These are phyloP conservation scores for Nemania serpens DNA, from an alignment of 2,329 filamentous ascomycete species.

Conservation along the genomic window DNA sequence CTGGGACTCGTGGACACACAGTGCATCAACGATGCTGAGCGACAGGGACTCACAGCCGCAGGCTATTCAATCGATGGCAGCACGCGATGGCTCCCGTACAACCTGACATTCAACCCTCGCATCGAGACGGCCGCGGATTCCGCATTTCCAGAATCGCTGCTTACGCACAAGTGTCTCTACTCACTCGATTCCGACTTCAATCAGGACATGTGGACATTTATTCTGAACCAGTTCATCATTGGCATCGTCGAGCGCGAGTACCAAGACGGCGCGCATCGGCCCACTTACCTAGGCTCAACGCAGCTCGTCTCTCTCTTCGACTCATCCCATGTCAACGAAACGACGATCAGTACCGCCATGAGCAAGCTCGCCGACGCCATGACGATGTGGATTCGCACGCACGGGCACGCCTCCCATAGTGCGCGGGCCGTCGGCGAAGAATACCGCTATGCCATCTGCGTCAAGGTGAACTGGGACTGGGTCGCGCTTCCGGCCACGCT, in stretches of 20 bases:
- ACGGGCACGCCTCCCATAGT: constrained; percentile 4
- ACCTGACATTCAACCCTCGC: constrained; percentile 1
- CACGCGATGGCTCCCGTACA: constrained; percentile 11
- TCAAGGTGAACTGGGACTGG: constrained; percentile 15
- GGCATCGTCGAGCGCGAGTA: constrained; percentile 7
- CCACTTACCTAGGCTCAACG: not conserved
- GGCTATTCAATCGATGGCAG: not conserved
- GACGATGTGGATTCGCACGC: constrained; percentile 5
- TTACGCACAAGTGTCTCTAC: constrained; percentile 5
- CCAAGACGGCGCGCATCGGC: not conserved
- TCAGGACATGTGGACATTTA: constrained; percentile 3
- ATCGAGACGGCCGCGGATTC: not conserved
- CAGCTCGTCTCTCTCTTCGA: constrained; percentile 14
- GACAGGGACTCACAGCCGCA: not conserved
- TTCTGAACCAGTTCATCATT: constrained; percentile 6
- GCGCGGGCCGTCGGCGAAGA: not conserved
- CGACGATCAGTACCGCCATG: not conserved
- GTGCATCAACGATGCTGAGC: not conserved
- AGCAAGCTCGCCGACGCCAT: constrained; percentile 1
- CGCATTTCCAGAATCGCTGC: constrained; percentile 8
- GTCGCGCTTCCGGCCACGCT: constrained; percentile 3
- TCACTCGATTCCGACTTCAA: not conserved
- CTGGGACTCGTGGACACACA: constrained; percentile 1
- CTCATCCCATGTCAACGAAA: not conserved
- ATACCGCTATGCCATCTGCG: constrained; percentile 6